Evolutionary conservation across 495 filamentous ascomycete species (phyloP).

Genomic region (Glonium stellatum): DNA sequence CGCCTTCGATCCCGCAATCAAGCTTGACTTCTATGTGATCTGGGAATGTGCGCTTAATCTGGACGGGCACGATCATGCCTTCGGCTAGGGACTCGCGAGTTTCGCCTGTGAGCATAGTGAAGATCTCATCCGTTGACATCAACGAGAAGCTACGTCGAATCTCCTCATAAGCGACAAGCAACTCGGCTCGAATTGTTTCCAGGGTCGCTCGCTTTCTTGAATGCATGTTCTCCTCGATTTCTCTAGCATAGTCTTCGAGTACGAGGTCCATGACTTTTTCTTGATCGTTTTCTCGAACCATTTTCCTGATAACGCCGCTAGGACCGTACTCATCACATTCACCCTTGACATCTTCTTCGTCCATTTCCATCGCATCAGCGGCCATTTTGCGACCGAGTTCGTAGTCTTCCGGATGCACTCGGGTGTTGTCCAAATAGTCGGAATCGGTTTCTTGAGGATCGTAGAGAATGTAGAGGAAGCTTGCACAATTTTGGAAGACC

Average conservation of each 20-base stretch:
- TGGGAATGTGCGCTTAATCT: slow-evolving; percentile 77
- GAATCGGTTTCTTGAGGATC: slow-evolving; percentile 69
- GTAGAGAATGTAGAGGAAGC: slow-evolving; percentile 84
- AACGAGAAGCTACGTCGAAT: slow-evolving; percentile 71
- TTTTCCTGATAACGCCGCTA: slow-evolving; percentile 82
- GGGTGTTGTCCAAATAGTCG: slow-evolving; percentile 91
- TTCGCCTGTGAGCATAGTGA: slow-evolving; percentile 95
- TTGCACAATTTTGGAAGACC: slow-evolving; percentile 94
- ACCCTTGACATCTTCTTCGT: slow-evolving; percentile 95
- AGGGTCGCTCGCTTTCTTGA: slow-evolving; percentile 93
- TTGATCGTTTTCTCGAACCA: slow-evolving; percentile 83
- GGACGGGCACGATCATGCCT: slow-evolving; percentile 87
- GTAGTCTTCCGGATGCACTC: slow-evolving; percentile 97
- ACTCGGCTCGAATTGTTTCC: slow-evolving; percentile 90
- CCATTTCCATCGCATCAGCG: slow-evolving; percentile 88
- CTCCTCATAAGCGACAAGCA: slow-evolving; percentile 90
- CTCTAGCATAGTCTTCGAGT: slow-evolving; percentile 92
- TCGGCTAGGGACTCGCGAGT: slow-evolving; percentile 72
- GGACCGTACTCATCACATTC: slow-evolving; percentile 82
- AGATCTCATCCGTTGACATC: slow-evolving; percentile 72
- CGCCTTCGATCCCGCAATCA: slow-evolving; percentile 88
- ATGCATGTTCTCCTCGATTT: slow-evolving; percentile 84
- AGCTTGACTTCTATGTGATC: slow-evolving; percentile 89
- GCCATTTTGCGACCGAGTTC: slow-evolving; percentile 97
- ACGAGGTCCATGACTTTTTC: slow-evolving; percentile 95